Conservation (phyloP, 2,329 filamentous ascomycete species). For the Colletotrichum liaoningense region DNA sequence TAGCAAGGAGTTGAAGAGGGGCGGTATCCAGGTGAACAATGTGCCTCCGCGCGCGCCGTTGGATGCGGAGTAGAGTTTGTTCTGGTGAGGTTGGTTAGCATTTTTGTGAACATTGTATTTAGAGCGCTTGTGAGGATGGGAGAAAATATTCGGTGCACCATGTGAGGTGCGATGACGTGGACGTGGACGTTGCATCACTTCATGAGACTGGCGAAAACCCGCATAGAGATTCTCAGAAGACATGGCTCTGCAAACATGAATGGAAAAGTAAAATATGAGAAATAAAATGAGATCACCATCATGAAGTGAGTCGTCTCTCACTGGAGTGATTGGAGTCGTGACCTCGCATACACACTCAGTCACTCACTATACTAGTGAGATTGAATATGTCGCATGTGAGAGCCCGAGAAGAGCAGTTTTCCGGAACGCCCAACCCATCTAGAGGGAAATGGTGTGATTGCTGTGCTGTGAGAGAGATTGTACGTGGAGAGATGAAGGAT, state of each 20-base stretch:
- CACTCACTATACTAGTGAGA: too few species aligned
- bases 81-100: not conserved
- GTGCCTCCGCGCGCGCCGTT: constrained; percentile 78
- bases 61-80: constrained; percentile 75
- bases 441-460: not conserved
- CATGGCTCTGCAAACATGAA: not conserved
- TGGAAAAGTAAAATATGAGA: not conserved
- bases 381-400: too few species aligned
- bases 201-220: not conserved
- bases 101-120: not conserved
- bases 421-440: not conserved
- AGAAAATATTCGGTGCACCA: not conserved
- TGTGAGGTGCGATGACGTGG: not conserved
- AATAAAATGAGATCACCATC: too few species aligned
- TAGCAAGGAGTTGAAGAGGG: constrained; percentile 84
- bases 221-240: not conserved
- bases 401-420: not conserved
- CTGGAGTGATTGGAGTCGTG: not conserved
- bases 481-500: not conserved
- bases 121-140: not conserved
- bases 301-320: not conserved
- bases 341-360: too few species aligned
- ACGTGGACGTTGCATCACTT: not conserved
- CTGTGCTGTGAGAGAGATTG: not conserved
- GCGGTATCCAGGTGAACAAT: constrained; percentile 89